These are phyloP conservation scores for Symbiodinium natans DNA, from an alignment of 73 alveolate genomes.

Conservation along the genomic window DNA sequence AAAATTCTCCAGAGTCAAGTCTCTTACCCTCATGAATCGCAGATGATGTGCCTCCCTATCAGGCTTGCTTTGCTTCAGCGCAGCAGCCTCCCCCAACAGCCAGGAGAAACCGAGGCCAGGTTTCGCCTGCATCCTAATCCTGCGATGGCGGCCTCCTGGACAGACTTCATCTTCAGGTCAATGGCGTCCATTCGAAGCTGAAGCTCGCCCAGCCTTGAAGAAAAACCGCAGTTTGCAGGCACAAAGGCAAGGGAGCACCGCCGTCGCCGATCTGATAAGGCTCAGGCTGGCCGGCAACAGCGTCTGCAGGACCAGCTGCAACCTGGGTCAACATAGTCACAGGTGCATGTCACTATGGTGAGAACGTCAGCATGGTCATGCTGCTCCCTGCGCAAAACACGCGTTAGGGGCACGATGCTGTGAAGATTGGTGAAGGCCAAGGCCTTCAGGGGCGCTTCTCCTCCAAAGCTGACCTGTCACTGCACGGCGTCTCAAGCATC, in stretches of 20 bases:
- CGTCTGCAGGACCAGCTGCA: background rate
- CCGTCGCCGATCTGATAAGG: too few relatives aligned
- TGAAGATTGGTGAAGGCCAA: too few relatives aligned
- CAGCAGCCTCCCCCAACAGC: background rate
- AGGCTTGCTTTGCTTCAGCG: background rate
- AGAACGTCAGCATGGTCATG: too few relatives aligned
- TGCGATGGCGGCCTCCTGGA: slow-evolving; percentile 1
- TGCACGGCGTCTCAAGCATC: too few relatives aligned
- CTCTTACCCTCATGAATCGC: too few relatives aligned
- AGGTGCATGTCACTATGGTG: too few relatives aligned
- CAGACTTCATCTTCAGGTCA: slow-evolving; percentile 49
- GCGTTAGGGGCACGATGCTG: too few relatives aligned
- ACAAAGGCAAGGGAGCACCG: background rate
- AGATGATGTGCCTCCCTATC: background rate
- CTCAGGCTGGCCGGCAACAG: background rate
- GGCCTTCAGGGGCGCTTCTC: slow-evolving; percentile 75
- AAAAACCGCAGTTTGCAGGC: background rate
- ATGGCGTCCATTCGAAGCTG: slow-evolving; percentile 62
- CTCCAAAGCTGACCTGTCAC: slow-evolving; percentile 86
- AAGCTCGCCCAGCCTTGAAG: slow-evolving; percentile 33
- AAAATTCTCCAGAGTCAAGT: too few relatives aligned
- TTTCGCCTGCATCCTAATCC: background rate
- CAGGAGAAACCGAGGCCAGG: too few relatives aligned
- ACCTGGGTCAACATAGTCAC: background rate
- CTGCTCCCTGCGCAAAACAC: too few relatives aligned